Conservation (phyloP, 2,329 filamentous ascomycete genomes). For the Aureobasidium sp. region DNA sequence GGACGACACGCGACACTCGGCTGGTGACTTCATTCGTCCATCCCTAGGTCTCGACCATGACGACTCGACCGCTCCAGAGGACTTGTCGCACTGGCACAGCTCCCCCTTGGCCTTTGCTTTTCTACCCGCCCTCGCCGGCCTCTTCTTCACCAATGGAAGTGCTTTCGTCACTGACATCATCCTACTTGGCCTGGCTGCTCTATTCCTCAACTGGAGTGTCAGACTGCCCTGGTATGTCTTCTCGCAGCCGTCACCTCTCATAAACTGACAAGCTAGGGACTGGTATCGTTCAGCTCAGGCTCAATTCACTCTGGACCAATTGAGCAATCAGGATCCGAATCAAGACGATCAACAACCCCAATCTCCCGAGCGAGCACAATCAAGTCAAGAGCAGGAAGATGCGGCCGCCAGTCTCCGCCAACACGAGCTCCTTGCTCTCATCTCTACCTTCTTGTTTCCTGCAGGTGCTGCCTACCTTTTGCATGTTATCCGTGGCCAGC, state of each 20-base stretch:
- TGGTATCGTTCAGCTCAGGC: slow-evolving; percentile 46
- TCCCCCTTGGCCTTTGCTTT: slow-evolving; percentile 77
- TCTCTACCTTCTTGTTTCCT: slow-evolving; percentile 72
- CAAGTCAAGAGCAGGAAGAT: slow-evolving; percentile 19
- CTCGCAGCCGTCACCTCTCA: background rate
- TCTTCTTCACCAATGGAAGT: slow-evolving; percentile 78
- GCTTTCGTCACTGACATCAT: slow-evolving; percentile 78
- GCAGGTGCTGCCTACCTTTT: slow-evolving; percentile 73
- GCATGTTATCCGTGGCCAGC: slow-evolving; percentile 69
- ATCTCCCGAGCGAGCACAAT: background rate
- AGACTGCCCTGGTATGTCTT: slow-evolving; percentile 70
- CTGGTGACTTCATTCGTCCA: slow-evolving; percentile 59
- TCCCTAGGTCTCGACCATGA: slow-evolving; percentile 27
- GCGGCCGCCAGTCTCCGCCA: slow-evolving; percentile 58
- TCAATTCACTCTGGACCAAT: slow-evolving; percentile 14
- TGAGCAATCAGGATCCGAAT: slow-evolving; percentile 1
- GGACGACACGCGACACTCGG: slow-evolving; percentile 57
- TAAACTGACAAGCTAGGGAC: slow-evolving; percentile 29
- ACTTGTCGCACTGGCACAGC: slow-evolving; percentile 65
- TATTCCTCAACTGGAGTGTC: slow-evolving; percentile 90
- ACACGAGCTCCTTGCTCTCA: slow-evolving; percentile 67
- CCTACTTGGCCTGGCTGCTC: slow-evolving; percentile 66
- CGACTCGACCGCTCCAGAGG: slow-evolving; percentile 30
- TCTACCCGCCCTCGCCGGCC: slow-evolving; percentile 73
- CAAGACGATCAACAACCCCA: slow-evolving; percentile 7